Base-by-base conservation (phyloP, 2,329 filamentous ascomycete genomes). In the Dactylellina leptospora region DNA sequence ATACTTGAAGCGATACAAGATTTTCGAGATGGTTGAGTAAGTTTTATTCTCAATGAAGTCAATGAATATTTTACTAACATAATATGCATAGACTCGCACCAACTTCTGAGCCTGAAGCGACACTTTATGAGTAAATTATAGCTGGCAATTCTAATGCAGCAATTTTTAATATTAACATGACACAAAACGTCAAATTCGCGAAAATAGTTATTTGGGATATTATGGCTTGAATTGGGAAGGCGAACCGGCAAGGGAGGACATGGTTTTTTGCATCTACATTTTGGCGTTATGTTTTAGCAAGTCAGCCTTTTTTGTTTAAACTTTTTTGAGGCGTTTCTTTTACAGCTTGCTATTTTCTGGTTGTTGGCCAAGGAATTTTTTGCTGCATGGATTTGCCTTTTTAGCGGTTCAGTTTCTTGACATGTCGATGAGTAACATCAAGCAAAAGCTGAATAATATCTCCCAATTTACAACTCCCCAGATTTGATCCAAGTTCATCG, bases 1-100 rank as follows among this genome's bases (percentile, higher is more conserved):
- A 56, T 91, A 93, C 76, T 81, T 97, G 40, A 82, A 83, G 71
- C 89, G 85, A 74, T 90, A 90, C 77, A 84, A 85, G 66, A 87
- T 90, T 74, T 97, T 96, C 79, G 93, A 97, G 80, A 80, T 92
- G 54, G 82, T 96, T 28, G 88, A 85, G 90, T 91, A 81, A 77
- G 86, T 80, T 22, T 16, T 42, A 44, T 38, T 18, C 23, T 25
- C 33, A 40, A 11, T 33, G 23, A 6, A 23, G 25, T 18, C 18
- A 6, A 4, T 40, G 11, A 40, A 25, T 8, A 2, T 16, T 23
- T 50, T 28, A 20, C 55, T 55, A 55, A 69, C 20, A 13, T 4
- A 38, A 13, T 28, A 38, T 4, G 5, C 27, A 10, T 42, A 70
- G 64, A 36, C 50, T 70, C n/a, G 55, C 64, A 2, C 55, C 56